A percentile compares a stretch with the other conserved stretches of the same genome.
phyloP scores from a whole-genome alignment of 2,329 filamentous ascomycete species.

The Delphinella strobiligena region DNA sequence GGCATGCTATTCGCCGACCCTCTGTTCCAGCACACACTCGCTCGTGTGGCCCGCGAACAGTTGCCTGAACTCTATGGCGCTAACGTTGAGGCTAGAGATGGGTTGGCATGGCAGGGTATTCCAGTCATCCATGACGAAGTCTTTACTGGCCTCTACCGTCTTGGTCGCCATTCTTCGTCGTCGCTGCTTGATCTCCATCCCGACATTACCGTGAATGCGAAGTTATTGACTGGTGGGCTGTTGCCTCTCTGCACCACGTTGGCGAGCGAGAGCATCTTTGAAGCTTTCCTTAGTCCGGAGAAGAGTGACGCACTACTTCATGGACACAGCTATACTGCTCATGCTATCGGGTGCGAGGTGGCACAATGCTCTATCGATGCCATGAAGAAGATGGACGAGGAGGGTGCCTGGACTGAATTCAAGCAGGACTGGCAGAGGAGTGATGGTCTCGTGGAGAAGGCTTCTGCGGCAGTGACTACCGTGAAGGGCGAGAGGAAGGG shows the following conservation, averaged over 20 bases:
- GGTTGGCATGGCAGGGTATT: conserved; percentile 53
- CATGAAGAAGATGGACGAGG: conserved; percentile 46
- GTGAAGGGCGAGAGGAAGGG: not conserved
- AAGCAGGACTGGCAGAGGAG: conserved; percentile 35
- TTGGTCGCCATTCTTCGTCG: conserved; percentile 59
- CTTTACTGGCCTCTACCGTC: conserved; percentile 73
- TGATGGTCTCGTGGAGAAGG: not conserved
- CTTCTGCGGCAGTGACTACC: not conserved
- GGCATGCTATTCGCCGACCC: conserved; percentile 78
- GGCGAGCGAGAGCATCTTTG: conserved; percentile 61
- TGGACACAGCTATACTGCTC: conserved; percentile 78
- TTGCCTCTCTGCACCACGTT: conserved; percentile 66
- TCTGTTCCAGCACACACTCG: conserved; percentile 63
- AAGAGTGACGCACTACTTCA: conserved; percentile 73
- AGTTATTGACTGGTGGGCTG: conserved; percentile 69
- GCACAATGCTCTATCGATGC: conserved; percentile 53
- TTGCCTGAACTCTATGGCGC: conserved; percentile 6
- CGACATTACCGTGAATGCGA: conserved; percentile 72
- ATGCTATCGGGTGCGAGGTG: conserved; percentile 69
- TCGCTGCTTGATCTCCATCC: conserved; percentile 57
- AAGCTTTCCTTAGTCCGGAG: conserved; percentile 56
- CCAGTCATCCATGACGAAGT: conserved; percentile 79
- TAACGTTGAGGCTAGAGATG: not conserved
- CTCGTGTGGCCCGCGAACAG: conserved; percentile 48
- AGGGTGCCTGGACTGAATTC: conserved; percentile 45